Percentiles rank a stretch among this genome's conserved stretches.
Evolutionary conservation across 495 filamentous ascomycete genomes (phyloP).

Genomic region (Penicillium daleae): DNA sequence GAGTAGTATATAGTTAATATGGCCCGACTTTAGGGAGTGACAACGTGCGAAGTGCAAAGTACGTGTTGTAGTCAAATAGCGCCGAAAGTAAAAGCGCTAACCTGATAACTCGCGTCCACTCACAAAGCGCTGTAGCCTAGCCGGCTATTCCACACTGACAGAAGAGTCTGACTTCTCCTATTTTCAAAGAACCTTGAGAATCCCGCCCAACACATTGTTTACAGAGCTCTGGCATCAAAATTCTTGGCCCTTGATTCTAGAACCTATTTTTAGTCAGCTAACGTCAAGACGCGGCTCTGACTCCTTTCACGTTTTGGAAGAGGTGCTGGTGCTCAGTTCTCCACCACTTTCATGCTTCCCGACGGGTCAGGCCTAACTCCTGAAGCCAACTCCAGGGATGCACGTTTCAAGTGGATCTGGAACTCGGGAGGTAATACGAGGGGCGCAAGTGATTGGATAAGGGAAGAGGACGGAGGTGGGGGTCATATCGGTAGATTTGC

Average conservation of each 20-base stretch:
- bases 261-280: constrained; percentile 13
- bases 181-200: neutral
- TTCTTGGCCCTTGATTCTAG: neutral
- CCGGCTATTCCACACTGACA: neutral
- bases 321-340: neutral
- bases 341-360: neutral
- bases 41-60: neutral
- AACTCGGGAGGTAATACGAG: constrained; percentile 16
- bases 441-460: constrained; percentile 1
- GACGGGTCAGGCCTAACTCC: constrained; percentile 3
- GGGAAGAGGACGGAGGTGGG: constrained; percentile 8
- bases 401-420: constrained; percentile 12
- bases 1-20: neutral
- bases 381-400: constrained; percentile 9
- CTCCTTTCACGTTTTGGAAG: neutral
- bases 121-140: neutral
- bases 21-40: neutral
- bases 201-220: neutral
- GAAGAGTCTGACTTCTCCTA: constrained; percentile 3
- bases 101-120: neutral
- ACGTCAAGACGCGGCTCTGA: constrained; percentile 3
- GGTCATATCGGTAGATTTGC: constrained; percentile 13
- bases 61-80: constrained; percentile 2
- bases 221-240: neutral
- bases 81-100: constrained; percentile 7